Evolutionary conservation across 306 rosid genomes (phyloP).

Genomic region (Amphicarpaea edgeworthii): DNA sequence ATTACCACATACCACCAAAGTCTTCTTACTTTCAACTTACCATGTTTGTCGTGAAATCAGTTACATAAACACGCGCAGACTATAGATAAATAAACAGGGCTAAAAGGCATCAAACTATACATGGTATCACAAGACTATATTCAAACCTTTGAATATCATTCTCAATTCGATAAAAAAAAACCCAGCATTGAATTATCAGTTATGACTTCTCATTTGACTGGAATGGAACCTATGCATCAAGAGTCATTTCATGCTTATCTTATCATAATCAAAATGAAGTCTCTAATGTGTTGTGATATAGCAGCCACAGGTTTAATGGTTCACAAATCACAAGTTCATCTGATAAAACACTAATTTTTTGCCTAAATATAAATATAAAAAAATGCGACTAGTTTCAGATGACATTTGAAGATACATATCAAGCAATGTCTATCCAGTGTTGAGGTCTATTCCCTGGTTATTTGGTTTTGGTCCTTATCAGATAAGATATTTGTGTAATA

Average conservation of each 20-base stretch:
- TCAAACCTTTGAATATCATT: constrained; percentile 1
- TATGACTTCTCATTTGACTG: neutral
- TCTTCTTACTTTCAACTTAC: constrained; percentile 40
- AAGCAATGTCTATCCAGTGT: constrained; percentile 2
- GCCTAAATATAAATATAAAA: neutral
- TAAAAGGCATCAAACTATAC: constrained; percentile 24
- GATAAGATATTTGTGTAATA: constrained; percentile 1
- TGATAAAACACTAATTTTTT: constrained; percentile 4
- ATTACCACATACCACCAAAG: neutral
- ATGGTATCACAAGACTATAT: neutral
- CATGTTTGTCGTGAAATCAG: neutral
- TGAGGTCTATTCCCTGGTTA: neutral
- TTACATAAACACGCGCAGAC: neutral
- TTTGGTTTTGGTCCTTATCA: neutral
- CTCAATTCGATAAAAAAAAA: neutral
- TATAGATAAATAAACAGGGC: neutral
- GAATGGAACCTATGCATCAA: neutral
- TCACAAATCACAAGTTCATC: neutral
- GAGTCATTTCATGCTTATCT: constrained; percentile 5
- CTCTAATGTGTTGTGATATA: constrained; percentile 21
- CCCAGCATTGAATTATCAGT: neutral
- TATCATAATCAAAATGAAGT: constrained; percentile 24
- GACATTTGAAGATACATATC: neutral
- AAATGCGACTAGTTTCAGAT: neutral
- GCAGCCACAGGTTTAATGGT: neutral